phyloP scores from a whole-genome alignment of 148 eudicot genomes.

The Polygonum aviculare region DNA sequence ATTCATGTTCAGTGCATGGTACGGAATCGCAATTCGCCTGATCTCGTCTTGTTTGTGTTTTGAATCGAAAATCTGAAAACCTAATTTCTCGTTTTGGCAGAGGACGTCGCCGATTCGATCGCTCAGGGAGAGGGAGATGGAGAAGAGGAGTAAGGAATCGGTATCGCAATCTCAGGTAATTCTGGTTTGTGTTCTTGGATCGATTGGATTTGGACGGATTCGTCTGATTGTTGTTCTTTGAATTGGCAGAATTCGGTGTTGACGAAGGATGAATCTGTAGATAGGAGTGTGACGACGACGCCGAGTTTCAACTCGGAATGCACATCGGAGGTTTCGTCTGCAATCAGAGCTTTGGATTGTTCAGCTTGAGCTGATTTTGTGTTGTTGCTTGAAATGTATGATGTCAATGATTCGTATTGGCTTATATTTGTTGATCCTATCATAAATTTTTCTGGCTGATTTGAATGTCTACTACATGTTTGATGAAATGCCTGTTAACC shows the following conservation, averaged over 20 bases:
- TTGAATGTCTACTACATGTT: background rate
- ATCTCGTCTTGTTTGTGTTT: background rate
- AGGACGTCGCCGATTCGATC: conserved; percentile 55
- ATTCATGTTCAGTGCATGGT: conserved; percentile 52
- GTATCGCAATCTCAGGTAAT: background rate
- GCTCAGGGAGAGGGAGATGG: conserved; percentile 41
- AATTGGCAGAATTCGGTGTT: background rate
- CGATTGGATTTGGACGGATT: background rate
- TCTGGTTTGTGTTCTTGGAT: background rate
- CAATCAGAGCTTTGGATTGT: background rate
- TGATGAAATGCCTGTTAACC: conserved; percentile 3
- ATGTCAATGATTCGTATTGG: background rate
- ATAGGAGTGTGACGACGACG: background rate
- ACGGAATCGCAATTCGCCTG: background rate
- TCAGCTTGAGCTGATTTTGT: background rate
- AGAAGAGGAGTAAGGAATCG: conserved; percentile 26
- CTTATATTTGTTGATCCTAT: background rate
- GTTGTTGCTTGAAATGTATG: background rate
- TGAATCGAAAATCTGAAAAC: background rate
- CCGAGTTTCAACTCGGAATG: background rate
- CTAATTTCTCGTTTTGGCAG: conserved; percentile 14
- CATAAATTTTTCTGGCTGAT: background rate
- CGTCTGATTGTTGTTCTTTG: background rate
- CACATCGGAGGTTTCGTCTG: background rate
- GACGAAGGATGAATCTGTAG: background rate